Percentiles rank a stretch among this genome's conserved stretches.
Evolutionary conservation across 1,284 basidiomycete genomes (phyloP).

Genomic region (Pholiota adiposa): DNA sequence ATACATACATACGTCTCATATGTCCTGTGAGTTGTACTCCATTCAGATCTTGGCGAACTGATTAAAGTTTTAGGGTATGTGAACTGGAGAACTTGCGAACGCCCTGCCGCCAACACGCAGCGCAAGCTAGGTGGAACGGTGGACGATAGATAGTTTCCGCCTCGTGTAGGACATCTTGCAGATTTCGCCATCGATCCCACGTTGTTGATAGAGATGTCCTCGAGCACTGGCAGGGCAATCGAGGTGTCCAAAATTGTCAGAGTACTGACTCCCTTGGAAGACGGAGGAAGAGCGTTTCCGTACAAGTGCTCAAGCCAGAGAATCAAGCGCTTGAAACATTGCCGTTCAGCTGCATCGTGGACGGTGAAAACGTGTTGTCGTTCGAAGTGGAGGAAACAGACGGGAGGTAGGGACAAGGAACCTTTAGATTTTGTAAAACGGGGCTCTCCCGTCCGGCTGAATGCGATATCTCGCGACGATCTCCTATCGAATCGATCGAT

Average conservation of each 20-base stretch:
- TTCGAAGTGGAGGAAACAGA: neutral
- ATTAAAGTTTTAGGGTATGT: slow-evolving; percentile 8
- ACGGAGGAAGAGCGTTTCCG: neutral
- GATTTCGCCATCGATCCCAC: slow-evolving; percentile 1
- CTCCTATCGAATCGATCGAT: slow-evolving; percentile 14
- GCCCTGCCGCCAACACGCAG: neutral
- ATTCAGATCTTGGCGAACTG: neutral
- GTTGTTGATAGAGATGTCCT: slow-evolving; percentile 2
- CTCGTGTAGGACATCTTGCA: neutral
- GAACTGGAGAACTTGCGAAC: neutral
- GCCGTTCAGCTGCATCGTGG: neutral
- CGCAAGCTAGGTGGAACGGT: neutral
- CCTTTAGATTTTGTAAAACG: slow-evolving; percentile 8
- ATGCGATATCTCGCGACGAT: slow-evolving; percentile 9
- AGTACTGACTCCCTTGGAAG: neutral
- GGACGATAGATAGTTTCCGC: slow-evolving; percentile 1
- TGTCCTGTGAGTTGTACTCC: neutral
- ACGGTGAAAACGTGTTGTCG: slow-evolving; percentile 3
- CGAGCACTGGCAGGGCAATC: neutral
- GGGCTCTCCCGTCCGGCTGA: slow-evolving; percentile 2
- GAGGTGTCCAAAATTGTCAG: neutral
- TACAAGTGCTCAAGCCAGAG: neutral
- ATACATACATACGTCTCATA: neutral
- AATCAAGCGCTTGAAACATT: neutral
- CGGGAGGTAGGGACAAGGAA: neutral